A percentile compares a stretch with the other conserved stretches of the same genome.
Evolutionary conservation across 352 stramenopile species (phyloP).

Genomic region (Phytophthora podocarpi): DNA sequence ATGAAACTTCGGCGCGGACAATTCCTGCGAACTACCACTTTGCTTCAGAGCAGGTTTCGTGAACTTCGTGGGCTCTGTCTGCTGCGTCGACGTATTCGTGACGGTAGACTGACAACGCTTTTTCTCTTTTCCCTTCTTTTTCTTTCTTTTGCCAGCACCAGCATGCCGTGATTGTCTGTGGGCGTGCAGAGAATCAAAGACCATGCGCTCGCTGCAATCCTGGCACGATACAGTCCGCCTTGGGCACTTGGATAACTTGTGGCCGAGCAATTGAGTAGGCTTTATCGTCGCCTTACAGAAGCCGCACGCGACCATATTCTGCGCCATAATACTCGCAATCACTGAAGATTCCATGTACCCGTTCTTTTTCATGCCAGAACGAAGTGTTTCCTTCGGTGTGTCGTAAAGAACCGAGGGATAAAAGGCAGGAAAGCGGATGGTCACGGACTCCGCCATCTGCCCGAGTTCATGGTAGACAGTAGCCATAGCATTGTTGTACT

Average conservation of each 20-base stretch:
- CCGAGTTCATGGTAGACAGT: conserved; percentile 37
- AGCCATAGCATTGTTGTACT: conserved; percentile 30
- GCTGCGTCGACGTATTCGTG: neutral
- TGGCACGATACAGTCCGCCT: conserved; percentile 30
- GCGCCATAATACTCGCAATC: conserved; percentile 23
- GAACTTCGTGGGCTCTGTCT: neutral
- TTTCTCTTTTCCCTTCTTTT: conserved; percentile 14
- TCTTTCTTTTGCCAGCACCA: conserved; percentile 11
- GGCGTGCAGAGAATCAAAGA: conserved; percentile 34
- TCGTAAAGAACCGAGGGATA: conserved; percentile 16
- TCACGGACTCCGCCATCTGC: conserved; percentile 31
- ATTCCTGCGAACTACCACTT: neutral
- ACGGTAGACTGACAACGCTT: neutral
- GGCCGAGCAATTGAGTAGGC: conserved; percentile 31
- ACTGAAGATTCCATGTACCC: conserved; percentile 37
- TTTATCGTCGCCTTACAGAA: conserved; percentile 39
- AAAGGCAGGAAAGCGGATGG: conserved; percentile 42
- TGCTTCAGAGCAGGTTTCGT: neutral
- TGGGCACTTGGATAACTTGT: conserved; percentile 41
- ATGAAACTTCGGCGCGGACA: conserved; percentile 33
- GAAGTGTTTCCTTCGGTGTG: conserved; percentile 28
- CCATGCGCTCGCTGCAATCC: conserved; percentile 29
- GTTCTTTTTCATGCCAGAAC: conserved; percentile 28
- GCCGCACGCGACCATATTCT: conserved; percentile 29
- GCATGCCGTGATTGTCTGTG: conserved; percentile 26